Conservation (phyloP, 1,139 yeast species). For the Scheffersomyces segobiensis region DNA sequence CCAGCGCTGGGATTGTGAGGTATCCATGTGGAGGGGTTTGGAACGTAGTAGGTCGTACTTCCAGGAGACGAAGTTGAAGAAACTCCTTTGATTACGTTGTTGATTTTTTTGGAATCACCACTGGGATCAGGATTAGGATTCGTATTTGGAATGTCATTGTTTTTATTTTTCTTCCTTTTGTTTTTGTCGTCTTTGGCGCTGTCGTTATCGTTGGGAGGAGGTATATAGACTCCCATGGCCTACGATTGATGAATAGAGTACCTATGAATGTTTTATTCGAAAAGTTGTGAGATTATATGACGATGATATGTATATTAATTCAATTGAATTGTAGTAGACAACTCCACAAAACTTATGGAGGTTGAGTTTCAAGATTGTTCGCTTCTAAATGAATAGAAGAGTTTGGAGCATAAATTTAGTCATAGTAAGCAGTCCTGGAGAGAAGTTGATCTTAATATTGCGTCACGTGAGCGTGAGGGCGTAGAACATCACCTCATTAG, state of each 20-base stretch:
- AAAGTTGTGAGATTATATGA: neutral
- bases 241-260: neutral
- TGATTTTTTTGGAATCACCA: neutral
- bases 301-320: neutral
- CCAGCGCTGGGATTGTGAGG: constrained; percentile 57
- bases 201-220: constrained; percentile 16
- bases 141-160: constrained; percentile 10
- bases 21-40: constrained; percentile 23
- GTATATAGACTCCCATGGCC: constrained; percentile 18
- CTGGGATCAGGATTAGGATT: neutral
- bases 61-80: constrained; percentile 10
- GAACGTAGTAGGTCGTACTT: constrained; percentile 18
- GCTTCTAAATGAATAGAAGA: neutral
- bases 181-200: constrained; percentile 10
- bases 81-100: constrained; percentile 3
- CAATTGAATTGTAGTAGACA: neutral
- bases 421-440: neutral
- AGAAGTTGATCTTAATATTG: neutral
- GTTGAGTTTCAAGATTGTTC: neutral
- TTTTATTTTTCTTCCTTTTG: neutral
- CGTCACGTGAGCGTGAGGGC: neutral
- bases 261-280: neutral
- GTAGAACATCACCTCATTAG: too few species aligned
- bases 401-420: neutral
- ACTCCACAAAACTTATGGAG: neutral